These are phyloP conservation scores for Waltiozyma sp. DNA, from an alignment of 1,139 yeast species.

Conservation along the genomic window DNA sequence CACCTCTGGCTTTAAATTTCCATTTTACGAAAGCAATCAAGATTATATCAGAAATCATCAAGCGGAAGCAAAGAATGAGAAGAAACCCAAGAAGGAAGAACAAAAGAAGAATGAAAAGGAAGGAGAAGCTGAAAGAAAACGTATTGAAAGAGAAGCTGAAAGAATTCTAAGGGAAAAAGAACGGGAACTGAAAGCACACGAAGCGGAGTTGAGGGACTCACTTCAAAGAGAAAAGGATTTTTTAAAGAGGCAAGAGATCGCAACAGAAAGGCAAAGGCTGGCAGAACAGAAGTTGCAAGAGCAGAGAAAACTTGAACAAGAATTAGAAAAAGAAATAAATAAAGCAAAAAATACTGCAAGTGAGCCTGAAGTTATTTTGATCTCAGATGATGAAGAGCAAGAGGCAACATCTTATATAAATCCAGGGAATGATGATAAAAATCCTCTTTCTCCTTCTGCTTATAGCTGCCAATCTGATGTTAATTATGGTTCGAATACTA, in stretches of 20 bases:
- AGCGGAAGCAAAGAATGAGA: background rate
- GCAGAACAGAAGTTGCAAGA: no score
- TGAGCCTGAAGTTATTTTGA: background rate
- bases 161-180: background rate
- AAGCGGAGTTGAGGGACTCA: background rate
- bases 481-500: no score
- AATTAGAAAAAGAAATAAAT: no score
- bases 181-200: background rate
- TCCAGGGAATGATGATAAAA: background rate
- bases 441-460: background rate
- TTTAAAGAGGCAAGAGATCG: background rate
- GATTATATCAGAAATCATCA: background rate
- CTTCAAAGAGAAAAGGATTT: background rate
- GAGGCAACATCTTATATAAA: background rate
- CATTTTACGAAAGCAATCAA: no score
- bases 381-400: background rate
- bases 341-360: no score
- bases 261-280: background rate
- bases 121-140: background rate
- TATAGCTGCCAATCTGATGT: no score
- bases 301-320: no score
- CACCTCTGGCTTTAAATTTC: no score
- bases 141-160: no score
- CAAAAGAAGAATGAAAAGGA: background rate
- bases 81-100: background rate